Percentiles rank a stretch among this genome's conserved stretches.
phyloP scores from a whole-genome alignment of 2,329 filamentous ascomycete genomes.

The Venturia nashicola region DNA sequence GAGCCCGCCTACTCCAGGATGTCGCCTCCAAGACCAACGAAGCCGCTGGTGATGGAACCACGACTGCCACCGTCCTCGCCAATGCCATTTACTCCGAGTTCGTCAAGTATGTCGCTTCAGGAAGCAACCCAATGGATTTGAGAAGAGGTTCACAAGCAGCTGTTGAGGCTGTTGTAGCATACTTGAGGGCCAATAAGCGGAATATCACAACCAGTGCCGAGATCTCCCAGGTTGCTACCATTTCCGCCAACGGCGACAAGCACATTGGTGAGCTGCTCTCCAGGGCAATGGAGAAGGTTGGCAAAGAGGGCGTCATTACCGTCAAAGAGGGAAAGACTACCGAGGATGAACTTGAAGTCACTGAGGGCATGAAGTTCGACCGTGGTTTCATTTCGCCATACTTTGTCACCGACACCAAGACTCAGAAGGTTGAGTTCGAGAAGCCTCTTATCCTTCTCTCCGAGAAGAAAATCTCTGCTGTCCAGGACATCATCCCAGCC shows the following conservation, averaged over 20 bases:
- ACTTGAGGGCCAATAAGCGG: slow-evolving; percentile 88
- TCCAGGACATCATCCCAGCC: slow-evolving; percentile 96
- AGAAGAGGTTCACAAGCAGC: slow-evolving; percentile 94
- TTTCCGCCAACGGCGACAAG: slow-evolving; percentile 91
- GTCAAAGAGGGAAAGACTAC: slow-evolving; percentile 99
- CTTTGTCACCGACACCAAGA: slow-evolving; percentile 99
- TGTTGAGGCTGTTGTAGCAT: slow-evolving; percentile 88
- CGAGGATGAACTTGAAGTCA: slow-evolving; percentile 94
- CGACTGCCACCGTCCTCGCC: slow-evolving; percentile 91
- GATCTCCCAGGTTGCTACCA: slow-evolving; percentile 96
- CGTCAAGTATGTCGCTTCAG: slow-evolving; percentile 98
- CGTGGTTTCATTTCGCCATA: slow-evolving; percentile 97
- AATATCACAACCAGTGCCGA: slow-evolving; percentile 96
- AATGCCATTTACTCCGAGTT: slow-evolving; percentile 99
- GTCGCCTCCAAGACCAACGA: slow-evolving; percentile 99
- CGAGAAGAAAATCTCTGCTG: slow-evolving; percentile 99
- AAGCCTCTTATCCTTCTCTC: slow-evolving; percentile 97
- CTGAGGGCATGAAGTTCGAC: slow-evolving; percentile 99
- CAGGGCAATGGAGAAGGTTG: slow-evolving; percentile 99
- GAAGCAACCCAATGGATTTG: slow-evolving; percentile 99
- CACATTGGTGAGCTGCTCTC: slow-evolving; percentile 94
- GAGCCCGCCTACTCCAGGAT: slow-evolving; percentile 90
- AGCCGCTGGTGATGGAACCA: slow-evolving; percentile 95
- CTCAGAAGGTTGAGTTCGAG: slow-evolving; percentile 99
- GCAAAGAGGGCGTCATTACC: slow-evolving; percentile 99